phyloP scores from a whole-genome alignment of 495 filamentous ascomycete species.

The Penicillium simplicissimum region DNA sequence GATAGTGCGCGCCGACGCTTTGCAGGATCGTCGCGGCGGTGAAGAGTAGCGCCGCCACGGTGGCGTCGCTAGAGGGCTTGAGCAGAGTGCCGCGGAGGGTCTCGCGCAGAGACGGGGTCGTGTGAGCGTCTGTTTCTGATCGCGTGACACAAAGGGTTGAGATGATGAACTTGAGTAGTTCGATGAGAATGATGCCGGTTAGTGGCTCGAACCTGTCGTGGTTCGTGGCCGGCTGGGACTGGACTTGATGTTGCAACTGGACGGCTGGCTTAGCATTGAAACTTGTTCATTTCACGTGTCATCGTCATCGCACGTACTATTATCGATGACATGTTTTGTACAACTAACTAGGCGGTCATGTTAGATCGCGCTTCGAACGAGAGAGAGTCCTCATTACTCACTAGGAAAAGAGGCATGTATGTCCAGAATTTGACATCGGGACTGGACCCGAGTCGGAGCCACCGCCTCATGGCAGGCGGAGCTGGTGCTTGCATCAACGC shows the following conservation, averaged over 20 bases:
- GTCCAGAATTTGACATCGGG: background rate
- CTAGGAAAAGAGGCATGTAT: background rate
- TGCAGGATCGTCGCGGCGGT: background rate
- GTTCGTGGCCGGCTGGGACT: background rate
- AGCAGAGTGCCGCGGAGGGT: background rate
- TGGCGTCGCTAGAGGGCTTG: background rate
- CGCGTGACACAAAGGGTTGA: background rate
- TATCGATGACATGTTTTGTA: constrained; percentile 7
- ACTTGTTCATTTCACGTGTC: background rate
- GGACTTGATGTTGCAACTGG: background rate
- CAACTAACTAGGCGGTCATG: background rate
- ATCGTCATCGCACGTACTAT: background rate
- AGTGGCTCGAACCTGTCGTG: constrained; percentile 1
- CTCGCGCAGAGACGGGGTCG: background rate
- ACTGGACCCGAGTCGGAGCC: background rate
- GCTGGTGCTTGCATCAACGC: background rate
- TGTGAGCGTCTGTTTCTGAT: background rate
- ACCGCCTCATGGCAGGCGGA: background rate
- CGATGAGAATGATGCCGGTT: background rate
- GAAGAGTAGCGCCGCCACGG: background rate
- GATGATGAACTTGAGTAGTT: constrained; percentile 1
- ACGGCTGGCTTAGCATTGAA: background rate
- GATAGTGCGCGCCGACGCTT: constrained; percentile 1
- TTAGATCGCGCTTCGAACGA: background rate
- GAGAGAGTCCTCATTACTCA: background rate